Percentiles rank a stretch among this genome's conserved stretches.
phyloP scores from a whole-genome alignment of 495 filamentous ascomycete genomes.

The Oidiodendron maius region DNA sequence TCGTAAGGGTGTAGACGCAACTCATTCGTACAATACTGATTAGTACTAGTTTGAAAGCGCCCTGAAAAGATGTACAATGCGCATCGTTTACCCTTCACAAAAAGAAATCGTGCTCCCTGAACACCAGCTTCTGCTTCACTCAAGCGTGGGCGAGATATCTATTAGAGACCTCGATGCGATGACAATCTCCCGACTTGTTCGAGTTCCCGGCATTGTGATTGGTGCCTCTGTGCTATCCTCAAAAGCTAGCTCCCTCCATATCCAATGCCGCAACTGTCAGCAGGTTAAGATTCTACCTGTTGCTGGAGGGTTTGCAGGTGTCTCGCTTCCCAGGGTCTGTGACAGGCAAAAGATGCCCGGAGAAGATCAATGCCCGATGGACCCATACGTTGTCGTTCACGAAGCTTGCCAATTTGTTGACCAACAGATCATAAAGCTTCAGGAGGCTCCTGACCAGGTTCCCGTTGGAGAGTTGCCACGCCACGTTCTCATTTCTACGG shows the following conservation, averaged over 20 bases:
- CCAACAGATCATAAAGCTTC: conserved; percentile 95
- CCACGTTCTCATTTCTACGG: conserved; percentile 90
- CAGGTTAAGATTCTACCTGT: conserved; percentile 66
- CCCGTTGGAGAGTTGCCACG: conserved; percentile 94
- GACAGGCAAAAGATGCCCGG: conserved; percentile 37
- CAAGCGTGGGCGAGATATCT: conserved; percentile 79
- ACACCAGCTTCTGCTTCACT: conserved; percentile 95
- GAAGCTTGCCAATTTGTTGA: conserved; percentile 95
- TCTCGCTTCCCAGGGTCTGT: conserved; percentile 77
- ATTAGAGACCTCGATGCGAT: conserved; percentile 92
- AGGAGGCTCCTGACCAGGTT: conserved; percentile 97
- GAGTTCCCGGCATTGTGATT: conserved; percentile 96
- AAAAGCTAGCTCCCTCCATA: conserved; percentile 80
- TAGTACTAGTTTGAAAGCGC: conserved; percentile 76
- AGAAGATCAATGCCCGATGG: conserved; percentile 72
- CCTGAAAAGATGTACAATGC: conserved; percentile 81
- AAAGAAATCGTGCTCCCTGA: conserved; percentile 67
- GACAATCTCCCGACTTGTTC: conserved; percentile 89
- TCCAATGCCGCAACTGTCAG: conserved; percentile 86
- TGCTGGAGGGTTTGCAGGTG: conserved; percentile 76
- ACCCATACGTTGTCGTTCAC: conserved; percentile 93
- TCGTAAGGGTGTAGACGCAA: conserved; percentile 47
- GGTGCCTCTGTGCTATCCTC: conserved; percentile 95
- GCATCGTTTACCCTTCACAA: conserved; percentile 78
- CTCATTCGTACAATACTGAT: not conserved